phyloP scores from a whole-genome alignment of 2,329 filamentous ascomycete genomes.

The Nemania sp. region DNA sequence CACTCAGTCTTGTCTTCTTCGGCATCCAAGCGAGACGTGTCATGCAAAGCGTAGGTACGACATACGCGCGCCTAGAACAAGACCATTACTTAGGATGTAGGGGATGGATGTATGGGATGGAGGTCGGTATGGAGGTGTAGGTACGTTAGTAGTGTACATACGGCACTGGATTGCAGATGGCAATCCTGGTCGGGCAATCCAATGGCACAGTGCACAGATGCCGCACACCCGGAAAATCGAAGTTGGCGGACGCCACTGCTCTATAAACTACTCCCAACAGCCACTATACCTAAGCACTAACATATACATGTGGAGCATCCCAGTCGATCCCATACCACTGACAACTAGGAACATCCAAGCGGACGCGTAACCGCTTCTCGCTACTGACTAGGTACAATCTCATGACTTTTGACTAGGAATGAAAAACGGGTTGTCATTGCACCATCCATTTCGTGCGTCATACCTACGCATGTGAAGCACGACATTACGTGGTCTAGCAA shows the following conservation, averaged over 20 bases:
- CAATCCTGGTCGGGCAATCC: not conserved
- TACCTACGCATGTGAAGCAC: constrained; percentile 7
- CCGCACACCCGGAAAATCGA: constrained; percentile 6
- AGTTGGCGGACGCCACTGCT: constrained; percentile 24
- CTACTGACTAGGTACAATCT: constrained; percentile 22
- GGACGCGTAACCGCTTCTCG: constrained; percentile 33
- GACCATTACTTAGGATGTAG: too few relatives aligned
- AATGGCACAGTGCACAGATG: constrained; percentile 28
- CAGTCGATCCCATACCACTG: constrained; percentile 28
- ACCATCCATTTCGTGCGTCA: constrained; percentile 28
- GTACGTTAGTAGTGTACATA: not conserved
- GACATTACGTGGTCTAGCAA: constrained; percentile 21
- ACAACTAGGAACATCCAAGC: constrained; percentile 8
- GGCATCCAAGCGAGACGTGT: not conserved
- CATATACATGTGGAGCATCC: constrained; percentile 9
- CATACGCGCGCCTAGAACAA: constrained; percentile 2
- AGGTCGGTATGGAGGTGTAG: not conserved
- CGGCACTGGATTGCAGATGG: not conserved
- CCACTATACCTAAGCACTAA: constrained; percentile 15
- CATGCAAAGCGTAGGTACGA: not conserved
- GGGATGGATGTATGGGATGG: too few relatives aligned
- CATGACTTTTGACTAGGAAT: constrained; percentile 9
- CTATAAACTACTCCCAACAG: constrained; percentile 8
- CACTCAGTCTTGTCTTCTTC: not conserved
- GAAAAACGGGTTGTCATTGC: constrained; percentile 7